These are phyloP conservation scores for Penicillium hesseltinei DNA, from an alignment of 2,329 filamentous ascomycete species.

Conservation along the genomic window DNA sequence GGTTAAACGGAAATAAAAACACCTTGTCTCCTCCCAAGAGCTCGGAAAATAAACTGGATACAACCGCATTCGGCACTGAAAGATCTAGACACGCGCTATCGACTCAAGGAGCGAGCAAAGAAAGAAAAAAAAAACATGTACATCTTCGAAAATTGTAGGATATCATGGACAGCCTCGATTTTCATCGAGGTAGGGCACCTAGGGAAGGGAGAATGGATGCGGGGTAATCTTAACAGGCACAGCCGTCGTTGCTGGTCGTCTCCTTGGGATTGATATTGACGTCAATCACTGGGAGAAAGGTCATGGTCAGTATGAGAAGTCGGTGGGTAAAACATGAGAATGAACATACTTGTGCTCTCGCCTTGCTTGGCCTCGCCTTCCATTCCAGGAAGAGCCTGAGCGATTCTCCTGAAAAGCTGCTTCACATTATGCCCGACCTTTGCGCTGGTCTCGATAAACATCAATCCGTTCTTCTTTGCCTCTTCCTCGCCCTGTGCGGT, in stretches of 20 bases:
- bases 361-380: constrained; percentile 80
- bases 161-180: constrained; percentile 39
- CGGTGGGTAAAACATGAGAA: neutral
- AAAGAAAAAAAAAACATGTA: constrained; percentile 35
- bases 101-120: constrained; percentile 27
- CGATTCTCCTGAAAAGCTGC: constrained; percentile 94
- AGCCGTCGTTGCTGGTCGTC: constrained; percentile 69
- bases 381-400: constrained; percentile 96
- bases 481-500: constrained; percentile 96
- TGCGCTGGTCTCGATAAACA: constrained; percentile 99
- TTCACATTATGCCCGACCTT: constrained; percentile 99
- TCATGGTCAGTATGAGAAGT: constrained; percentile 24
- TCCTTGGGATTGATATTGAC: constrained; percentile 76
- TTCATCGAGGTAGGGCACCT: constrained; percentile 23
- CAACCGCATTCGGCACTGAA: constrained; percentile 19
- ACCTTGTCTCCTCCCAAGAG: constrained; percentile 16
- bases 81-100: constrained; percentile 34
- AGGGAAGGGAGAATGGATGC: constrained; percentile 4
- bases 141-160: constrained; percentile 35
- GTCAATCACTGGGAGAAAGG: constrained; percentile 71
- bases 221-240: constrained; percentile 55
- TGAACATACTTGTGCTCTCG: constrained; percentile 72
- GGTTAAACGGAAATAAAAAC: constrained; percentile 22
- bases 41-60: constrained; percentile 17
- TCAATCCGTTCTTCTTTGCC: constrained; percentile 94